Percentiles rank a stretch among this genome's conserved stretches.
Evolutionary conservation across 345 rosid species (phyloP).

Genomic region (Excoecaria cochinchinensis): DNA sequence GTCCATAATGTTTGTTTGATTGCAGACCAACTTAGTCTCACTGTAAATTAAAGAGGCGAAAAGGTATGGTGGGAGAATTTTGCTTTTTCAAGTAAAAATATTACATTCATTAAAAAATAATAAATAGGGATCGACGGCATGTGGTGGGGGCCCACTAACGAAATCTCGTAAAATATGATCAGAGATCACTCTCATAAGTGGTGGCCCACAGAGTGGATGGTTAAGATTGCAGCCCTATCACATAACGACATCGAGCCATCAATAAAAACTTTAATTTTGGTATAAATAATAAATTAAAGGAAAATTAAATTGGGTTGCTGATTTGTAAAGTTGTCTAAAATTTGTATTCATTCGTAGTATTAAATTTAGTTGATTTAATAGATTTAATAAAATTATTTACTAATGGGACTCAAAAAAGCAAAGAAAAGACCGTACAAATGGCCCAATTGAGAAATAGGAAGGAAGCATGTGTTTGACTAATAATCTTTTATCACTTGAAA

Average conservation of each 20-base stretch:
- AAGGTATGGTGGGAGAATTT: background rate
- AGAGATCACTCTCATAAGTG: background rate
- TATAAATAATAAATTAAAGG: background rate
- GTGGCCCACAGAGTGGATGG: conserved; percentile 19
- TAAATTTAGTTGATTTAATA: no score
- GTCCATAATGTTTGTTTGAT: background rate
- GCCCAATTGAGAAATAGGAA: no score
- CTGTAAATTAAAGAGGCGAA: conserved; percentile 4
- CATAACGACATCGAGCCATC: background rate
- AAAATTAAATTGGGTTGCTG: no score
- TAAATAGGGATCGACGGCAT: conserved; percentile 7
- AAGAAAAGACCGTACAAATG: no score
- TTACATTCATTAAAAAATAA: no score
- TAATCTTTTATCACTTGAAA: no score
- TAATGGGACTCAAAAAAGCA: no score
- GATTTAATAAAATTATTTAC: no score
- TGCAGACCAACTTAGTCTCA: background rate
- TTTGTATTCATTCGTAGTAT: no score
- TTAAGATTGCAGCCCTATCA: conserved; percentile 5
- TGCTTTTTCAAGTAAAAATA: background rate
- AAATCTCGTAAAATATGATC: conserved; percentile 18
- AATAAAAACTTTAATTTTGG: background rate
- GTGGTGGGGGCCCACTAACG: conserved; percentile 15
- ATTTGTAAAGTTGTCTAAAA: no score
- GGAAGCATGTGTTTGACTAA: no score